Evolutionary conservation across 352 stramenopile species (phyloP), one percentile per base, ranked within the genome.

Genomic region (Phytophthora aleatoria): DNA sequence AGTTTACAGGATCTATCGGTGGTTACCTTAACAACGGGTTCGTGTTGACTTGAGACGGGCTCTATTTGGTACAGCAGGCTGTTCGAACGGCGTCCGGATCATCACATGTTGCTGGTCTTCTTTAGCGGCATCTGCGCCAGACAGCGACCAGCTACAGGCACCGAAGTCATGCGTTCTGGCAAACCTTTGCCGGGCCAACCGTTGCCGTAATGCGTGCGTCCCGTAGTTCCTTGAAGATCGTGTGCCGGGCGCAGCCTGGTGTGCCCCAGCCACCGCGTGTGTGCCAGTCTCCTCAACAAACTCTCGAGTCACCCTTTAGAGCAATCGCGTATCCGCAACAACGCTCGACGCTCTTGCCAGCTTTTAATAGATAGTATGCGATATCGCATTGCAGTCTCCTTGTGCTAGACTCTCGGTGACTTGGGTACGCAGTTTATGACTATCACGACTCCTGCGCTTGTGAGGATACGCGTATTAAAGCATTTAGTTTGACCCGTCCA

Each of bases 151-250:
- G 35, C 3, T 41, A 41, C 12, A 41, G 10, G 0, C 35, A 41
- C 10, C 35, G 12, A 41, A 16, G 8, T 4, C 35, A 41, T 41
- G 12, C 35, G 12, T n/a, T 16, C 35, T 41, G 35, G 10, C 2
- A 41, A 41, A n/a, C 35, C n/a, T 41, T 41, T 41, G 3, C 35
- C 35, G 35, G 5, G 8, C 35, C 10, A 41, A 41, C 35, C 12
- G 7, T 41, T n/a, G 35, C 35, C 35, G 35, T 16, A 41, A 45
- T 45, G 39, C 39, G 39, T 45, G 39, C 39, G 39, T 45, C 39
- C 16, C 15, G 1, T 27, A 26, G 2, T 45, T 45, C n/a, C 39
- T 45, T 45, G 39, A 45, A 45, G 39, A 45, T 27, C n/a, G 39
- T 45, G 39, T 27, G 39, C 39, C 15, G 39, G 39, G 39, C 39